Conservation (phyloP, 371 early-diverging fungal genomes). For the Coemansia sp. region DNA sequence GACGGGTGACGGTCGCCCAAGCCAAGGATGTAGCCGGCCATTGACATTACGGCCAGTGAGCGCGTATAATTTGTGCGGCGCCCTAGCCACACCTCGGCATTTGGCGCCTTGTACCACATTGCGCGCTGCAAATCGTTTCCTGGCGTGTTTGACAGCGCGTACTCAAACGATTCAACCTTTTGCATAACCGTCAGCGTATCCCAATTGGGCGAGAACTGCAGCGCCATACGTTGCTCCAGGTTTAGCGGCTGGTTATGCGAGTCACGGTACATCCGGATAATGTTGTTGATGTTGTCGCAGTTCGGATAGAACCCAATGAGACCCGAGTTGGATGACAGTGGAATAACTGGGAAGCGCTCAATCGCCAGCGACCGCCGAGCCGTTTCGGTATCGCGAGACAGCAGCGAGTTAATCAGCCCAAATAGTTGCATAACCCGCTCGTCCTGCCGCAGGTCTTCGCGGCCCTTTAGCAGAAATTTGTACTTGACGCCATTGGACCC, state of each 20-base stretch:
- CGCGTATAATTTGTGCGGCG: conserved; percentile 95
- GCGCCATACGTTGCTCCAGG: conserved; percentile 92
- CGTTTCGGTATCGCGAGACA: conserved; percentile 85
- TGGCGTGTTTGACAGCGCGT: conserved; percentile 89
- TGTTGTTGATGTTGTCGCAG: conserved; percentile 89
- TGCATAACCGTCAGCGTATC: conserved; percentile 89
- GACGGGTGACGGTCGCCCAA: conserved; percentile 98
- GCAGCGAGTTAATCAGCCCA: conserved; percentile 92
- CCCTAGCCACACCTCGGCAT: conserved; percentile 95
- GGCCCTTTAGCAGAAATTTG: conserved; percentile 93
- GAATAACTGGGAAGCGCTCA: conserved; percentile 90
- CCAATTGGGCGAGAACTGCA: conserved; percentile 94
- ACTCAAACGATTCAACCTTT: conserved; percentile 97
- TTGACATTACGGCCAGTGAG: conserved; percentile 96
- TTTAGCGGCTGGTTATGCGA: conserved; percentile 84
- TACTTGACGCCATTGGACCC: conserved; percentile 92
- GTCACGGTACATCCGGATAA: conserved; percentile 90
- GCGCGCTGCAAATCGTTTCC: conserved; percentile 95
- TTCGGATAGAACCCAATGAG: conserved; percentile 97
- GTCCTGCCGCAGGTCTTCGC: conserved; percentile 98
- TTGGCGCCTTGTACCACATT: conserved; percentile 94
- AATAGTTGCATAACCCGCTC: conserved; percentile 99
- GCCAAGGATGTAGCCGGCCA: conserved; percentile 98
- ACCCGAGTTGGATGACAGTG: conserved; percentile 96
- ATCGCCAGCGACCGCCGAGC: conserved; percentile 91